Evolutionary conservation across 331 rosid species (phyloP), one percentile per base, ranked within the genome.

Genomic region (Acacia concinna): DNA sequence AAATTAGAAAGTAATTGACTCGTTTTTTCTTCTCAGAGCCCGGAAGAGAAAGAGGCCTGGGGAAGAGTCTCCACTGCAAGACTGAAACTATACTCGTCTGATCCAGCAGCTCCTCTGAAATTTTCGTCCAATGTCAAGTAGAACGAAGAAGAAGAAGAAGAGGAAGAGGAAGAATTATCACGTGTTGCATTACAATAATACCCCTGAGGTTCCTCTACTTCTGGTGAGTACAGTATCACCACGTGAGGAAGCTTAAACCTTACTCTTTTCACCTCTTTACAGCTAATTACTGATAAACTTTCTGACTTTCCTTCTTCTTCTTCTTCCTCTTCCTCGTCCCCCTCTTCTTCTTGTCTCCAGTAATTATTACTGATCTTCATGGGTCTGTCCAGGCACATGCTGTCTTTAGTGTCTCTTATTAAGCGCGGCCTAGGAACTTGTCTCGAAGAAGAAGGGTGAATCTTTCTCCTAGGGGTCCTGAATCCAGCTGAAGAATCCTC

Each of bases 11-110:
- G 14, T n/a, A n/a, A n/a, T 21, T 21, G 62, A 20, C 62, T 21
- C 14, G 0, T 21, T 8, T 8, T 9, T 54, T 6, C 21, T 21
- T 2, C 59, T 74, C 72, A 79, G 56, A 77, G 12, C 66, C 74
- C 71, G 75, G 87, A 83, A 77, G 89, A 83, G 37, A 77, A 71
- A 73, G 13, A 34, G 30, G 83, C 76, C 62, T 18, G 76, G 74
- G 89, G 89, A 70, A 86, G 87, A 83, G 60, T 34, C 60, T 77
- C 52, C 67, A 78, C 89, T 44, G 89, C 87, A 18, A 83, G 83
- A 56, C 31, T 83, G 41, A 77, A 8, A 63, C 18, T 7, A 6
- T 75, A 71, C 20, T 82, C 89, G 2, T 79, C 84, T 0, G 52
- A 46, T 46, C 52, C 52, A 46, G 5, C 52, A 46, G 49, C 31